A percentile compares a stretch with the other conserved stretches of the same genome.
Evolutionary conservation across 1,284 basidiomycete genomes (phyloP).

Genomic region (Irpex lacteus): DNA sequence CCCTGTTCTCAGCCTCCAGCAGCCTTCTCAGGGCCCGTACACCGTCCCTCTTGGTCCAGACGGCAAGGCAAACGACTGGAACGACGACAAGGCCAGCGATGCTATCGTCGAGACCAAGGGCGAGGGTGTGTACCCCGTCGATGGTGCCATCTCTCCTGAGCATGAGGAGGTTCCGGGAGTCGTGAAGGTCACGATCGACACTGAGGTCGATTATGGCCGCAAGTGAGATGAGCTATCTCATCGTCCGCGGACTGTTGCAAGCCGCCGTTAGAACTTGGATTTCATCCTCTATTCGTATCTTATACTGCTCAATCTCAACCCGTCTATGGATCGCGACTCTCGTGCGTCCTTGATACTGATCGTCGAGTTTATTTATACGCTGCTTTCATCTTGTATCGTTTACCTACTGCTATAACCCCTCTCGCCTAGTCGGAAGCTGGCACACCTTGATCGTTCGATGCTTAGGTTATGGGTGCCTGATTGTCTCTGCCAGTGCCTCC

Average conservation of each 20-base stretch:
- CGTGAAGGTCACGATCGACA: slow-evolving; percentile 35
- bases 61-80: slow-evolving; percentile 43
- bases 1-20: slow-evolving; percentile 33
- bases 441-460: no score
- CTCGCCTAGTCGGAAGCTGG: no score
- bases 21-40: slow-evolving; percentile 35
- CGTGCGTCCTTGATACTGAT: background rate
- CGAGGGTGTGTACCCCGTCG: slow-evolving; percentile 33
- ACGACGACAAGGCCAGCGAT: slow-evolving; percentile 47
- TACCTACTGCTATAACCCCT: background rate
- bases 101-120: slow-evolving; percentile 48
- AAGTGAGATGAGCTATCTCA: background rate
- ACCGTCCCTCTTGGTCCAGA: slow-evolving; percentile 70
- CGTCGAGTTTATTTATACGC: background rate
- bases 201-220: slow-evolving; percentile 24
- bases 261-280: background rate
- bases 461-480: no score
- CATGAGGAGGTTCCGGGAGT: slow-evolving; percentile 18
- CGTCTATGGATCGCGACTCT: background rate
- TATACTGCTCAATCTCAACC: background rate
- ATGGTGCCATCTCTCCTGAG: slow-evolving; percentile 15
- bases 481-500: no score
- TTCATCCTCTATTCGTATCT: background rate
- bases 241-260: background rate
- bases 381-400: background rate